Evolutionary conservation across 2,329 filamentous ascomycete species (phyloP).

Genomic region (Aspergillus hortae): DNA sequence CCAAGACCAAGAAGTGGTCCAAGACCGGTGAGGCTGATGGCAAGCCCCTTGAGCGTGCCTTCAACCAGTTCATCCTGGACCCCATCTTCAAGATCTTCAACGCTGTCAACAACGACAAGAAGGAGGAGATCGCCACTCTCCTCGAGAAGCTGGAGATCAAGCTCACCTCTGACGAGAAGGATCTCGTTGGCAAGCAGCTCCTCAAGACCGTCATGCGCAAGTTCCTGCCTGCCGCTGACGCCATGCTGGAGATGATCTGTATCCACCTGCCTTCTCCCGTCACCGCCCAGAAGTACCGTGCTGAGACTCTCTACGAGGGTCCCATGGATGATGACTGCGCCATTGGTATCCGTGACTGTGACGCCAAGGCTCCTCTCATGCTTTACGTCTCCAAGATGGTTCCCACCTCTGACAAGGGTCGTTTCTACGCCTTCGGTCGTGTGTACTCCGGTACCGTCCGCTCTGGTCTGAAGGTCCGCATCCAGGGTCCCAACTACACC

Average conservation of each 20-base stretch:
- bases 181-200: slow-evolving; percentile 94
- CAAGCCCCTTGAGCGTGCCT: slow-evolving; percentile 91
- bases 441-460: slow-evolving; percentile 98
- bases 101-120: slow-evolving; percentile 98
- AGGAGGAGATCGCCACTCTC: slow-evolving; percentile 78
- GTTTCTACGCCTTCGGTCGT: slow-evolving; percentile 99
- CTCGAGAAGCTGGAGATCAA: slow-evolving; percentile 94
- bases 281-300: slow-evolving; percentile 96
- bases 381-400: slow-evolving; percentile 99
- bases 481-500: slow-evolving; percentile 98
- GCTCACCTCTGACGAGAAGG: slow-evolving; percentile 79
- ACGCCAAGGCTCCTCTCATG: slow-evolving; percentile 98
- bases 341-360: slow-evolving; percentile 97
- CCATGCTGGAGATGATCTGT: slow-evolving; percentile 99
- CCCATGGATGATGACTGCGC: slow-evolving; percentile 86
- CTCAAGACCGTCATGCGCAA: slow-evolving; percentile 98
- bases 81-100: slow-evolving; percentile 99
- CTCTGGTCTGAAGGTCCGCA: slow-evolving; percentile 98
- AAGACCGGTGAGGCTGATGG: slow-evolving; percentile 75
- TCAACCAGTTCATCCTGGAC: slow-evolving; percentile 99
- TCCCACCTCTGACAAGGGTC: slow-evolving; percentile 97
- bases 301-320: slow-evolving; percentile 98
- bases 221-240: slow-evolving; percentile 97
- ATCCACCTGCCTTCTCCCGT: slow-evolving; percentile 95
- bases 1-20: slow-evolving; percentile 99